Evolutionary conservation across 2,329 filamentous ascomycete genomes (phyloP).

Genomic region (Akanthomyces dipterigenus): DNA sequence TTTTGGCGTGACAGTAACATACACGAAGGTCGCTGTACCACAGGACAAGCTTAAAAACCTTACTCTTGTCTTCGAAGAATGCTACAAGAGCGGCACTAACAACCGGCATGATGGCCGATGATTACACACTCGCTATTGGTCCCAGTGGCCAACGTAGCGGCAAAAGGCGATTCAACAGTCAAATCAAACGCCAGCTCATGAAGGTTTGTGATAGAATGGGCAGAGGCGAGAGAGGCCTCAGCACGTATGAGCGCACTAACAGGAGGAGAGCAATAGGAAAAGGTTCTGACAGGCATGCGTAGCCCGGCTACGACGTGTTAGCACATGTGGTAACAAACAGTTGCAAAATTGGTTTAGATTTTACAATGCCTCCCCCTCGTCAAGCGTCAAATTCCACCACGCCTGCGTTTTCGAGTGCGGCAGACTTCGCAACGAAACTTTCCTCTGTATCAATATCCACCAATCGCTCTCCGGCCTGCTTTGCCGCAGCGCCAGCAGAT

Average conservation of each 20-base stretch:
- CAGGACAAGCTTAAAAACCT: conserved; percentile 38
- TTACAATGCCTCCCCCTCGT: conserved; percentile 7
- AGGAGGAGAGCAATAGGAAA: conserved; percentile 21
- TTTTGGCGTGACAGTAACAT: conserved; percentile 45
- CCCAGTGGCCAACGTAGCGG: conserved; percentile 24
- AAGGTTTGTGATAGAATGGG: conserved; percentile 22
- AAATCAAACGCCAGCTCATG: conserved; percentile 21
- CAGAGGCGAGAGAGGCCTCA: conserved; percentile 18
- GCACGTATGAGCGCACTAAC: conserved; percentile 19
- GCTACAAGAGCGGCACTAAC: conserved; percentile 36
- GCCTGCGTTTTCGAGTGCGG: conserved; percentile 25
- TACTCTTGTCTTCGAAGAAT: conserved; percentile 32
- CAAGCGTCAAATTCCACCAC: conserved; percentile 39
- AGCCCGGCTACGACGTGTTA: conserved; percentile 21
- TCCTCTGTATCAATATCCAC: background rate
- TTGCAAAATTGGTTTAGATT: background rate
- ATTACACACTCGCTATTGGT: background rate
- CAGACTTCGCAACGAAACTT: background rate
- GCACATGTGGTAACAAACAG: background rate
- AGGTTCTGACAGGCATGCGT: conserved; percentile 22
- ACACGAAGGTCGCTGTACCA: conserved; percentile 36
- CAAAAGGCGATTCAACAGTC: conserved; percentile 23
- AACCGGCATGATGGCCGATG: background rate
- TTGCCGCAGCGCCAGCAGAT: conserved; percentile 46
- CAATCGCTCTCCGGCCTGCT: conserved; percentile 18